Evolutionary conservation across 192 early-diverging fungal species (phyloP).

Genomic region (Coemansia pectinata): DNA sequence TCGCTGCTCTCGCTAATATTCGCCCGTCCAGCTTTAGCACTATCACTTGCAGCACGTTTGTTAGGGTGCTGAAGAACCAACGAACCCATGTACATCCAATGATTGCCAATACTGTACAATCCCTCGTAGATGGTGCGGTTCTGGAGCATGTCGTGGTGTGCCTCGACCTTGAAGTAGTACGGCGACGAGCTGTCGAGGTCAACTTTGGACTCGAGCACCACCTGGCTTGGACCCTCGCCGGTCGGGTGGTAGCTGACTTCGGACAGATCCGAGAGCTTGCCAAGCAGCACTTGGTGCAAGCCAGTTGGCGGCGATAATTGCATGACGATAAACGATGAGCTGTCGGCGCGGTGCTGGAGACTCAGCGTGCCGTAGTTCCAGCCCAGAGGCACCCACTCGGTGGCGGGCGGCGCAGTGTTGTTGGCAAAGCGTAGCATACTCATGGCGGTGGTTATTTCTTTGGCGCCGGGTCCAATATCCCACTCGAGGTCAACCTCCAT

Average conservation of each 20-base stretch:
- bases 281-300: slow-evolving; percentile 21
- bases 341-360: slow-evolving; percentile 27
- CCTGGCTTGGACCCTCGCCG: slow-evolving; percentile 23
- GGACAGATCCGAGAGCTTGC: slow-evolving; percentile 14
- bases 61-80: slow-evolving; percentile 43
- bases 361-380: slow-evolving; percentile 41
- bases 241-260: slow-evolving; percentile 18
- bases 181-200: slow-evolving; percentile 15
- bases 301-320: slow-evolving; percentile 36
- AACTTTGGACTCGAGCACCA: slow-evolving; percentile 23
- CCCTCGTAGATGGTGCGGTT: slow-evolving; percentile 52
- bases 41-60: not conserved
- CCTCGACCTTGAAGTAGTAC: slow-evolving; percentile 49
- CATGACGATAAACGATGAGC: slow-evolving; percentile 20
- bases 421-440: slow-evolving; percentile 41
- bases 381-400: slow-evolving; percentile 44
- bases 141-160: slow-evolving; percentile 37
- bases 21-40: not conserved
- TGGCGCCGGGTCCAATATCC: slow-evolving; percentile 17
- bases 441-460: slow-evolving; percentile 26
- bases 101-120: slow-evolving; percentile 30
- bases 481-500: slow-evolving; percentile 41
- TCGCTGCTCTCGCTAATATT: not conserved
- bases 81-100: slow-evolving; percentile 48
- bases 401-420: slow-evolving; percentile 32